Conservation (phyloP, 345 rosid species). For the Eucalyptus paniculata region DNA sequence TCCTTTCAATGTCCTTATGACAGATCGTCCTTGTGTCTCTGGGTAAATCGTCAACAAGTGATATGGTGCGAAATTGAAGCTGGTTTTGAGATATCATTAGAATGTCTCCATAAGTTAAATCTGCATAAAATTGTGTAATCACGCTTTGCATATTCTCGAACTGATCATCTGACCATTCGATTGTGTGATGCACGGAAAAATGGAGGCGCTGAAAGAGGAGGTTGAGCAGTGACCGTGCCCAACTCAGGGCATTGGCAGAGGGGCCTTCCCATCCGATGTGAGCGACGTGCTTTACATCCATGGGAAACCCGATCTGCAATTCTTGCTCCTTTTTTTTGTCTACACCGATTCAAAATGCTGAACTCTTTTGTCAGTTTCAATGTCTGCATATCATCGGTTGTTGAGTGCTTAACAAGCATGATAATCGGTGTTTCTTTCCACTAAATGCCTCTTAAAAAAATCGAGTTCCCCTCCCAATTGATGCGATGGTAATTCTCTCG, state of each 20-base stretch:
- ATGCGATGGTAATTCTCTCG: not conserved
- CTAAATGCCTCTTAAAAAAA: not conserved
- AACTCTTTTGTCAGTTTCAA: not conserved
- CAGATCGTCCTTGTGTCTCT: not conserved
- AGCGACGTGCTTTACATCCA: conserved; percentile 78
- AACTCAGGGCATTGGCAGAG: conserved; percentile 33
- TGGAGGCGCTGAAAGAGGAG: not conserved
- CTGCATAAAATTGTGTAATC: not conserved
- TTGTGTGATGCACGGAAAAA: not conserved
- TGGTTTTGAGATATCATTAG: not conserved
- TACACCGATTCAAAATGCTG: not conserved
- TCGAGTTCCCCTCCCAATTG: not conserved
- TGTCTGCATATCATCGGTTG: not conserved
- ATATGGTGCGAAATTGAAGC: not conserved
- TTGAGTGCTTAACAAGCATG: not conserved
- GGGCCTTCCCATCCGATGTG: conserved; percentile 73
- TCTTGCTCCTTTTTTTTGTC: conserved; percentile 43
- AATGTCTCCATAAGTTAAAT: not conserved
- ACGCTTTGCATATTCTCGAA: not conserved
- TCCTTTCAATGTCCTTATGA: not conserved
- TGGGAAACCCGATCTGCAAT: conserved; percentile 62
- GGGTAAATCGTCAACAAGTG: not conserved
- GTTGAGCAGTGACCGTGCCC: conserved; percentile 23
- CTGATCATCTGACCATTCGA: not conserved
- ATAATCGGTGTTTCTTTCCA: not conserved